Evolutionary conservation across 2,329 filamentous ascomycete genomes (phyloP), one percentile per base, ranked within the genome.

Genomic region (Sporothrix brunneoviolacea): DNA sequence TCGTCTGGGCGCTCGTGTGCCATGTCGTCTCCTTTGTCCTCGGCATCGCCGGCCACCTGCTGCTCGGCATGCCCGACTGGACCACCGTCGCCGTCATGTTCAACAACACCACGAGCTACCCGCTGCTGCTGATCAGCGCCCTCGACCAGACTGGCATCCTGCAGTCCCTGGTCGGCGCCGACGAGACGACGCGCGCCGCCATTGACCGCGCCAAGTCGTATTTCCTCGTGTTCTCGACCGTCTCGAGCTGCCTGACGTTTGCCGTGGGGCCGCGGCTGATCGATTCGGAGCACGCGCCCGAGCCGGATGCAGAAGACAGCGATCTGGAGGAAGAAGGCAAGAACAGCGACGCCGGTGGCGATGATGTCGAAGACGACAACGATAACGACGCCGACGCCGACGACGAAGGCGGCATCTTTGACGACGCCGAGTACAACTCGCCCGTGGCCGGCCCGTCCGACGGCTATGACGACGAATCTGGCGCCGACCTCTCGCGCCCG

Each of bases 221-320:
- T 62, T 84, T 86, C 59, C 65, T 86, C 4, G 75, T 86, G 52
- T 84, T 81, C 55, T 75, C 81, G 4, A 83, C 83, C 49, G 70
- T 85, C 9, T 75, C 73, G 37, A 83, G 81, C 58, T 79, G 75
- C 47, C 64, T 85, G 52, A 84, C 81, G 0, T 86, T 85, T 61
- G 78, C 78, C 0, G 66, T 85, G 3, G 82, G 81, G 0, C 81
- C 82, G 1, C 68, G 73, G 12, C 66, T 85, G 35, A 70, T 85
- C 41, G 75, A 77, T 55, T 64, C 61, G 40, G 67, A 70, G 50
- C 60, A 68, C 45, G 62, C 61, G 1, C 66, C 69, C 1, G 64
- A 69, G 8, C 54, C 63, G 1, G 57, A 60, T n/a, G 57, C 61
- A 8, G 59, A 33, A 4, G 57, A 58, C 5, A 55, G 30, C 7